phyloP scores from a whole-genome alignment of 495 filamentous ascomycete species.

The Mycothermus thermophilus region DNA sequence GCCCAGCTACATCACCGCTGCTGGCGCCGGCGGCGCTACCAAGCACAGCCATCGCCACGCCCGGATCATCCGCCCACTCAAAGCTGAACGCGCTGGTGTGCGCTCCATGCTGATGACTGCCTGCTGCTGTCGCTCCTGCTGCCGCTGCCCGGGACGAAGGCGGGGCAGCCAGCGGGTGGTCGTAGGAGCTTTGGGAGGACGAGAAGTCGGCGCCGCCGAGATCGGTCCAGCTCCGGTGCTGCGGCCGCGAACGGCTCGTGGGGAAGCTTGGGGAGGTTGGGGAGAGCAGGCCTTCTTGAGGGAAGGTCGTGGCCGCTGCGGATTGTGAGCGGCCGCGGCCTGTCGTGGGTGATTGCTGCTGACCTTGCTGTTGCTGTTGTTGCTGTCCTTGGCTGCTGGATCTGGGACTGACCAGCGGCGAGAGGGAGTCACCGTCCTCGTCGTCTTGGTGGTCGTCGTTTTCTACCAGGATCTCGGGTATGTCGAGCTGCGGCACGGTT shows the following conservation, averaged over 20 bases:
- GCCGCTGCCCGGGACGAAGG: conserved; percentile 16
- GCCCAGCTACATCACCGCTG: neutral
- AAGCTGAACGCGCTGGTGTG: conserved; percentile 29
- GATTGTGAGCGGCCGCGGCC: conserved; percentile 7
- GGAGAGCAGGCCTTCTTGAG: conserved; percentile 15
- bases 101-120: neutral
- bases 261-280: too few species aligned
- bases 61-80: conserved; percentile 31
- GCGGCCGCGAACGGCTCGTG: conserved; percentile 19
- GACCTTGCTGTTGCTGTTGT: neutral
- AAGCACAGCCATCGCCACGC: too few species aligned
- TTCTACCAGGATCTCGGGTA: conserved; percentile 86
- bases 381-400: neutral
- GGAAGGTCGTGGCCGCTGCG: neutral
- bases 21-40: neutral
- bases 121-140: conserved; percentile 5
- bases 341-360: conserved; percentile 1
- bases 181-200: conserved; percentile 26
- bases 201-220: conserved; percentile 25
- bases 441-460: conserved; percentile 31
- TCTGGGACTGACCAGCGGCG: too few species aligned
- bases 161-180: conserved; percentile 31
- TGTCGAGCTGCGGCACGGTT: conserved; percentile 61
- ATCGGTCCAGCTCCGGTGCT: conserved; percentile 28
- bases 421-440: conserved; percentile 2